Conservation (phyloP, 2,329 filamentous ascomycete genomes). For the Calonectria honghensis region DNA sequence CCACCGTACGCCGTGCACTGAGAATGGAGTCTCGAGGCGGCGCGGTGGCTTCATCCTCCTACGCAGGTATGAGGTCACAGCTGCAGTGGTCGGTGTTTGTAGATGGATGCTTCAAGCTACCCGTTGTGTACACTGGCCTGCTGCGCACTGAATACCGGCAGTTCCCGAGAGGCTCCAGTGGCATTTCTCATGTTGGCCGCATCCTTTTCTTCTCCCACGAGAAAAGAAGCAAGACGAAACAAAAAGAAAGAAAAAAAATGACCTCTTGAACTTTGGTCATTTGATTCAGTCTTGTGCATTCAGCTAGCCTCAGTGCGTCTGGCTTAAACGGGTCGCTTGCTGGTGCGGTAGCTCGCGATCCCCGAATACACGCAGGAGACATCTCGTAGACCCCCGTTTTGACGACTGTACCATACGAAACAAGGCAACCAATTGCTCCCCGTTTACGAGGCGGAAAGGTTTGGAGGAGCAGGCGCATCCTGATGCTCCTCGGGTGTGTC, state of each 20-base stretch:
- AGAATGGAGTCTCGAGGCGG: not conserved
- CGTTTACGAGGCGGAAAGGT: not conserved
- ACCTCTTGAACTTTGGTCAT: not conserved
- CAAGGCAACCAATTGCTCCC: not conserved
- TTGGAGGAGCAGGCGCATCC: not conserved
- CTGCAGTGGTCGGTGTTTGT: not conserved
- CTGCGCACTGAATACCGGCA: not conserved
- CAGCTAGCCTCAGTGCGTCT: not conserved
- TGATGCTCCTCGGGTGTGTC: not conserved
- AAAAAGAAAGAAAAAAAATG: constrained; percentile 6
- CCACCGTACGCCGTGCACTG: not conserved
- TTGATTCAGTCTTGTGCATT: not conserved
- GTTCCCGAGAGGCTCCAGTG: not conserved
- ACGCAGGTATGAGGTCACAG: not conserved
- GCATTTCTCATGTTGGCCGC: not conserved
- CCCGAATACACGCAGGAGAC: constrained; percentile 1
- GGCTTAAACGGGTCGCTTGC: not conserved
- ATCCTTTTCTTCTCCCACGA: not conserved
- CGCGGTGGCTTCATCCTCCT: not conserved
- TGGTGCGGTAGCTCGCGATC: not conserved
- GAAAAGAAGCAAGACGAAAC: not conserved
- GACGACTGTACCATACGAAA: not conserved
- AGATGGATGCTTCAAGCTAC: not conserved
- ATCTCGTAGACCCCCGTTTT: not conserved
- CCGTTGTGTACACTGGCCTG: not conserved